Conservation (phyloP, 345 rosid species). For the Xanthoceras sorbifolium region DNA sequence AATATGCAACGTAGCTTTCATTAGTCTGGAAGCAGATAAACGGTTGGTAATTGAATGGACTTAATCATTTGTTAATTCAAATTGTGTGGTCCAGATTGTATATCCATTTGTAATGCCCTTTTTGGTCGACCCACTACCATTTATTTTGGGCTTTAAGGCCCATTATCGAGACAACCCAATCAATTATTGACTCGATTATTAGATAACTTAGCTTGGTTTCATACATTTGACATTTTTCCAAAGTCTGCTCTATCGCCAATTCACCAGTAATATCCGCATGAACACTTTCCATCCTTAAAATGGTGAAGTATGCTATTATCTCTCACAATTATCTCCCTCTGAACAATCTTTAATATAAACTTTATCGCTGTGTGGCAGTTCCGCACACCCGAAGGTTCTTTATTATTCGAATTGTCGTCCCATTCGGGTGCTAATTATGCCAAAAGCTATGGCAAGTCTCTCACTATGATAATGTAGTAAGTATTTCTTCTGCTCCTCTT, state of each 20-base stretch:
- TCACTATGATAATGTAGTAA: conserved; percentile 60
- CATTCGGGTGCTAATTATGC: conserved; percentile 65
- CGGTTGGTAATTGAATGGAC: conserved; percentile 28
- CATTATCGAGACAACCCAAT: background rate
- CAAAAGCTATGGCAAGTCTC: conserved; percentile 71
- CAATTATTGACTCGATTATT: background rate
- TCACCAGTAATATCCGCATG: conserved; percentile 83
- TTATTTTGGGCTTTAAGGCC: background rate
- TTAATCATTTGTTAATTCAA: background rate
- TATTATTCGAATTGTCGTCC: conserved; percentile 68
- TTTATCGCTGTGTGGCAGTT: conserved; percentile 75
- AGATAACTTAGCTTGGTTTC: no score
- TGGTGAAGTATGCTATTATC: conserved; percentile 82
- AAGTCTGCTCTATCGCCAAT: conserved; percentile 32
- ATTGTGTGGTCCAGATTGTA: conserved; percentile 3
- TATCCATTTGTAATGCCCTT: background rate
- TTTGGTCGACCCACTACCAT: background rate
- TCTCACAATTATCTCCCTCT: conserved; percentile 69
- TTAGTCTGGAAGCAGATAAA: conserved; percentile 9
- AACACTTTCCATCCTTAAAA: conserved; percentile 66
- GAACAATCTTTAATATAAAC: conserved; percentile 58
- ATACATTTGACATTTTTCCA: no score
- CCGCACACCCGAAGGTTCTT: conserved; percentile 66
- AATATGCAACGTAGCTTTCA: conserved; percentile 18
- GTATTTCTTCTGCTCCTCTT: conserved; percentile 69